Evolutionary conservation across 257 asterid species (phyloP).

Genomic region (Solanum ahanhuiri): DNA sequence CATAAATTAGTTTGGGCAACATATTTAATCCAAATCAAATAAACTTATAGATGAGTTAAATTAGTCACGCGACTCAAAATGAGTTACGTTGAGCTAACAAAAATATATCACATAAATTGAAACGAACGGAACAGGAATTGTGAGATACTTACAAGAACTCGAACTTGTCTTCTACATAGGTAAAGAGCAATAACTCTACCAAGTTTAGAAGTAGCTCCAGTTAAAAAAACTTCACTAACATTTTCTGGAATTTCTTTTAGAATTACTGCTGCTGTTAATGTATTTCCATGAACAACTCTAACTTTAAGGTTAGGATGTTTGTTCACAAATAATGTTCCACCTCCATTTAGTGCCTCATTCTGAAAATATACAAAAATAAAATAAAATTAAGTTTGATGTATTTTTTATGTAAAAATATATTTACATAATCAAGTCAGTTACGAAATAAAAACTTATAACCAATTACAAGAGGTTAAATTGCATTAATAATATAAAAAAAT

Average conservation of each 20-base stretch:
- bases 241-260: slow-evolving; percentile 56
- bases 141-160: slow-evolving; percentile 53
- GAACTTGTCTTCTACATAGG: slow-evolving; percentile 58
- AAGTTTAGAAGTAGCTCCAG: slow-evolving; percentile 91
- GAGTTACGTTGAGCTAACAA: too few relatives aligned
- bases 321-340: slow-evolving; percentile 77
- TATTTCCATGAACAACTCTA: slow-evolving; percentile 88
- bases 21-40: too few relatives aligned
- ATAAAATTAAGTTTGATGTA: neutral
- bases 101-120: neutral
- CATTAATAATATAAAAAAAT: too few relatives aligned
- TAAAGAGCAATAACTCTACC: slow-evolving; percentile 91
- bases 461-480: too few relatives aligned
- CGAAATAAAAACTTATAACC: too few relatives aligned
- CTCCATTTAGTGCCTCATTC: slow-evolving; percentile 94
- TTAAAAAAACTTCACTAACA: slow-evolving; percentile 57
- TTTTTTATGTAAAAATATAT: neutral
- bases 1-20: too few relatives aligned
- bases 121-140: neutral
- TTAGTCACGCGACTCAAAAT: too few relatives aligned
- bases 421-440: neutral
- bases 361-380: slow-evolving; percentile 1
- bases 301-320: slow-evolving; percentile 69
- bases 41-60: neutral
- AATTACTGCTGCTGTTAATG: slow-evolving; percentile 90